phyloP scores from a whole-genome alignment of 2,329 filamentous ascomycete species.

The Rhexocercosporidium sp. region DNA sequence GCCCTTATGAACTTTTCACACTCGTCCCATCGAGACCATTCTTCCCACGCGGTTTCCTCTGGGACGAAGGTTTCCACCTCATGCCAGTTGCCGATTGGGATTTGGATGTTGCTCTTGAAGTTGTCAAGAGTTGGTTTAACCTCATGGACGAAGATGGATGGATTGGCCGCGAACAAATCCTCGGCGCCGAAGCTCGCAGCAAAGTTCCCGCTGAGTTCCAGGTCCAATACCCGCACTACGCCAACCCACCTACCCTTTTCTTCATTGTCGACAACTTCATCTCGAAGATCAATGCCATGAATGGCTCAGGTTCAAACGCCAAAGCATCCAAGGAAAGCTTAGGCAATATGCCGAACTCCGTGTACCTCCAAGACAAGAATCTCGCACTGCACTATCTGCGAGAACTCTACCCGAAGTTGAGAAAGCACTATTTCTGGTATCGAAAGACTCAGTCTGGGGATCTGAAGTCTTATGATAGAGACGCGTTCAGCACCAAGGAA shows the following conservation, averaged over 20 bases:
- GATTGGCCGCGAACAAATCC: conserved; percentile 96
- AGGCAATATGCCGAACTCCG: conserved; percentile 56
- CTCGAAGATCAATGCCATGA: conserved; percentile 69
- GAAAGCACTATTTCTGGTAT: conserved; percentile 94
- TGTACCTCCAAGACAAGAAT: conserved; percentile 70
- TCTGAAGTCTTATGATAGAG: conserved; percentile 87
- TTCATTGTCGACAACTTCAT: conserved; percentile 85
- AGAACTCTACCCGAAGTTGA: conserved; percentile 83
- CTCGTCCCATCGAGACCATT: conserved; percentile 92
- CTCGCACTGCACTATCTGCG: conserved; percentile 74
- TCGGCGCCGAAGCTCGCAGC: conserved; percentile 88
- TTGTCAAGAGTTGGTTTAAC: conserved; percentile 94
- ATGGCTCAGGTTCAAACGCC: conserved; percentile 54
- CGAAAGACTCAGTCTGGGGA: conserved; percentile 89
- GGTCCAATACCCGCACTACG: conserved; percentile 94
- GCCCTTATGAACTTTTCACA: conserved; percentile 87
- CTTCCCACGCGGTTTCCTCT: conserved; percentile 94
- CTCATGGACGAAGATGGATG: conserved; percentile 97
- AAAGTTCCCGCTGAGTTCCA: conserved; percentile 95
- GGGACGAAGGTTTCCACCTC: conserved; percentile 98
- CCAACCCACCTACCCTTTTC: conserved; percentile 94
- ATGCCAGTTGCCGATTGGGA: conserved; percentile 94
- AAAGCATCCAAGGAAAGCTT: conserved; percentile 50
- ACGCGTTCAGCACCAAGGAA: conserved; percentile 87
- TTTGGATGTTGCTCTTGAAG: conserved; percentile 82